Percentiles rank a stretch among this genome's conserved stretches.
Evolutionary conservation across 768 basidiomycete genomes (phyloP).

Genomic region (Thelephora ganbajun): DNA sequence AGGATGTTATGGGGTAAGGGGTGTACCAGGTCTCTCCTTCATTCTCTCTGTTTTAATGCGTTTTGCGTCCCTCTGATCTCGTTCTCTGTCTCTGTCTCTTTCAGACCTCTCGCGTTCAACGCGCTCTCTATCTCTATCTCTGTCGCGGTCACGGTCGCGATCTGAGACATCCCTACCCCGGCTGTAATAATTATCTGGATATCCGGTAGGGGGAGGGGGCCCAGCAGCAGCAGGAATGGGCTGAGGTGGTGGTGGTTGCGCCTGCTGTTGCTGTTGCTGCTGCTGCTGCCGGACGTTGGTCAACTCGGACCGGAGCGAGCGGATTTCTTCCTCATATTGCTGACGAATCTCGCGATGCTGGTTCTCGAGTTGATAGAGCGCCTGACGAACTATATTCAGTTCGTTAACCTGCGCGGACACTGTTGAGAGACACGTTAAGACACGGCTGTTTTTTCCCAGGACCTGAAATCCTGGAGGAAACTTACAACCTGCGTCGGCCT

Average conservation of each 20-base stretch:
- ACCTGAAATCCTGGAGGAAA: slow-evolving; percentile 23
- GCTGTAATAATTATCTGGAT: slow-evolving; percentile 9
- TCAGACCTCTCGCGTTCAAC: slow-evolving; percentile 26
- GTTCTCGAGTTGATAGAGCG: slow-evolving; percentile 83
- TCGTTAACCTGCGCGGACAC: slow-evolving; percentile 81
- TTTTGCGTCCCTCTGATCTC: slow-evolving; percentile 39
- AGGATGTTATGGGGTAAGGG: slow-evolving; percentile 11
- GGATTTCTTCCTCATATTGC: slow-evolving; percentile 78
- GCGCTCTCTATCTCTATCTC: slow-evolving; percentile 21
- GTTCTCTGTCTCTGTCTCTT: slow-evolving; percentile 24
- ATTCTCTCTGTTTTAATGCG: slow-evolving; percentile 41
- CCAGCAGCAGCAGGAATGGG: slow-evolving; percentile 10
- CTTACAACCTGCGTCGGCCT: slow-evolving; percentile 71
- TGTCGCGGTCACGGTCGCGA: slow-evolving; percentile 16
- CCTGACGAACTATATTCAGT: slow-evolving; percentile 77
- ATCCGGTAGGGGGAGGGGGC: slow-evolving; percentile 12
- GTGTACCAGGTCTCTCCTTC: slow-evolving; percentile 30
- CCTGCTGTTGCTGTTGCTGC: slow-evolving; percentile 8
- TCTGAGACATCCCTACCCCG: slow-evolving; percentile 13
- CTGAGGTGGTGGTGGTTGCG: slow-evolving; percentile 12
- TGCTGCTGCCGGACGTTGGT: slow-evolving; percentile 31
- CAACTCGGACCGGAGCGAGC: slow-evolving; percentile 55
- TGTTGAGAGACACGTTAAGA: slow-evolving; percentile 15
- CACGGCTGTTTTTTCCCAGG: neutral
- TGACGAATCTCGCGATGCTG: slow-evolving; percentile 78